phyloP scores from a whole-genome alignment of 2,329 filamentous ascomycete species.

The Pyricularia sp. region DNA sequence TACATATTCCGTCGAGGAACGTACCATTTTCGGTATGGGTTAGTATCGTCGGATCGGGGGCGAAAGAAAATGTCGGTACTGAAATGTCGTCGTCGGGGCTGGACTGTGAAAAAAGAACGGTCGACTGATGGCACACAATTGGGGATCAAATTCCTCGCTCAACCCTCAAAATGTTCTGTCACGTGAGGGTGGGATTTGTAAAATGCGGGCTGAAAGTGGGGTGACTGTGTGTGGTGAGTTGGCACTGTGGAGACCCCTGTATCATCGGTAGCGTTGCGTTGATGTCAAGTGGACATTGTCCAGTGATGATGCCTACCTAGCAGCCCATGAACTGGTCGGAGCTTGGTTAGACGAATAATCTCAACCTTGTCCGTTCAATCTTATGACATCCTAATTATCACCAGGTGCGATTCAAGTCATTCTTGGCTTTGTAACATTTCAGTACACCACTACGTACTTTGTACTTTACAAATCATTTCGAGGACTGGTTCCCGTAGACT shows the following conservation, averaged over 20 bases:
- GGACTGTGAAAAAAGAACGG: not conserved
- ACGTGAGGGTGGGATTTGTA: not conserved
- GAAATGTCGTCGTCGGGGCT: slow-evolving; percentile 3
- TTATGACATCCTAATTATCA: not conserved
- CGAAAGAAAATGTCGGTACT: not conserved
- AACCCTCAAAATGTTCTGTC: slow-evolving; percentile 1
- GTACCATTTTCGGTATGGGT: slow-evolving; percentile 6
- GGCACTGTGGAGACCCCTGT: not conserved
- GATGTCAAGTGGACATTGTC: not conserved
- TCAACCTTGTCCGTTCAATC: not conserved
- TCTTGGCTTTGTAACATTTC: not conserved
- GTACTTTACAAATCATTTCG: not conserved
- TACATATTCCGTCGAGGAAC: not conserved
- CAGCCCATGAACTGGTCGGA: not conserved
- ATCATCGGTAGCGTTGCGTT: not conserved
- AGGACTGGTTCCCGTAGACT: not conserved
- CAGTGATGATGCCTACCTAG: not conserved
- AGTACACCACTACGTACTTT: not conserved
- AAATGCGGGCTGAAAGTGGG: not conserved
- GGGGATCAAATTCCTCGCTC: not conserved
- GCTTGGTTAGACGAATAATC: not conserved
- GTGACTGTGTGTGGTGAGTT: not conserved
- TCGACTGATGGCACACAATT: not conserved
- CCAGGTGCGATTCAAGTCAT: not conserved
- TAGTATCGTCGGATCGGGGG: slow-evolving; percentile 5